These are phyloP conservation scores for Klebsormidium nitens DNA, from an alignment of 139 green algal species.

Conservation along the genomic window DNA sequence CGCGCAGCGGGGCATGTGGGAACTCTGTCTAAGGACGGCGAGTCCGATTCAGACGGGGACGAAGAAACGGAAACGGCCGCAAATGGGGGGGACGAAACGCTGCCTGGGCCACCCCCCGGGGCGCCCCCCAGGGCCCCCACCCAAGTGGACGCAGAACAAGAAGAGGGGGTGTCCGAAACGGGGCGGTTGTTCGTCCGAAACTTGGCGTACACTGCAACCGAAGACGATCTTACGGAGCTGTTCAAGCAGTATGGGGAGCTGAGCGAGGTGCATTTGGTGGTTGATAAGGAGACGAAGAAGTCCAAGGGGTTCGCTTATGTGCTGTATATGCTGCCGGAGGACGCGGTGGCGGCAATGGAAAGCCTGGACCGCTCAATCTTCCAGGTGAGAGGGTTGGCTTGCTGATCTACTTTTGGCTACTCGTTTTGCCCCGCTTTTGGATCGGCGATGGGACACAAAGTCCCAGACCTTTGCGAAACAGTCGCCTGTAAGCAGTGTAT, in stretches of 20 bases:
- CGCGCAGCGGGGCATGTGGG: too few relatives aligned
- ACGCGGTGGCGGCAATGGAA: slow-evolving; percentile 53
- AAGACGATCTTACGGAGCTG: slow-evolving; percentile 73
- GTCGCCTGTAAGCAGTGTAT: too few relatives aligned
- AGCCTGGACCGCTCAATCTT: slow-evolving; percentile 64
- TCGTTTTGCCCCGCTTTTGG: too few relatives aligned
- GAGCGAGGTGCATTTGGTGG: slow-evolving; percentile 82
- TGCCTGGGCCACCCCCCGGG: background rate
- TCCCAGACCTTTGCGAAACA: too few relatives aligned
- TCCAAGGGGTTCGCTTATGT: slow-evolving; percentile 88
- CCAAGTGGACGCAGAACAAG: slow-evolving; percentile 29
- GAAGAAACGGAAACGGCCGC: background rate
- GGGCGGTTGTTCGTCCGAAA: slow-evolving; percentile 92
- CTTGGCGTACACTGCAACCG: slow-evolving; percentile 70
- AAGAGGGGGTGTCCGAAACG: slow-evolving; percentile 31
- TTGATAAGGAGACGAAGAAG: slow-evolving; percentile 60
- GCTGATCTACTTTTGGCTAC: too few relatives aligned
- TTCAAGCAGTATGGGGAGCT: slow-evolving; percentile 74
- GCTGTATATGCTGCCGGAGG: slow-evolving; percentile 63
- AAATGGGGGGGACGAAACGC: background rate
- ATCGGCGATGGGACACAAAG: too few relatives aligned
- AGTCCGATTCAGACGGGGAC: background rate
- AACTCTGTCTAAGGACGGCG: too few relatives aligned
- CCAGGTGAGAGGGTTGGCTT: too few relatives aligned
- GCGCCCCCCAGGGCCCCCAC: background rate